Percentiles rank a stretch among this genome's conserved stretches.
Evolutionary conservation across 2,329 filamentous ascomycete genomes (phyloP).

Genomic region (Phoma herbarum): DNA sequence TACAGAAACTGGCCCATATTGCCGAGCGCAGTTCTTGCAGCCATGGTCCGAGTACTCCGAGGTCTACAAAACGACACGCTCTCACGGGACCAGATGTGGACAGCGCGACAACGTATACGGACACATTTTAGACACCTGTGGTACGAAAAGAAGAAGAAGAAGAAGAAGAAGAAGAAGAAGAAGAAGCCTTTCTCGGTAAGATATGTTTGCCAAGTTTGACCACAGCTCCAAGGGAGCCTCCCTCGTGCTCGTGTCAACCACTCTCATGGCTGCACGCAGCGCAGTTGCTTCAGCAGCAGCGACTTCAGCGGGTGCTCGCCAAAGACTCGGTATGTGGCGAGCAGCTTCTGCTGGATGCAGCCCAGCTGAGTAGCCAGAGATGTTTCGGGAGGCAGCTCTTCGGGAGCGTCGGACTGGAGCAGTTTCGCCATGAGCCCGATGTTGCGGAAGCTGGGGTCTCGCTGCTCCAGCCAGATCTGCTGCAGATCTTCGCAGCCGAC

Average conservation of each 20-base stretch:
- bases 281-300: not conserved
- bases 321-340: not conserved
- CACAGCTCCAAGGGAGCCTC: too few relatives aligned
- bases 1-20: too few relatives aligned
- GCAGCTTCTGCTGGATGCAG: not conserved
- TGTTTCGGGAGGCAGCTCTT: not conserved
- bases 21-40: too few relatives aligned
- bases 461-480: not conserved
- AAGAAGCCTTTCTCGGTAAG: too few relatives aligned
- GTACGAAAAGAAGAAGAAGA: too few relatives aligned
- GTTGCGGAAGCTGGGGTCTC: not conserved
- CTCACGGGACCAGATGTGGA: too few relatives aligned
- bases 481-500: not conserved
- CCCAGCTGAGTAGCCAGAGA: not conserved
- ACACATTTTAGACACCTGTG: too few relatives aligned
- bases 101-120: too few relatives aligned
- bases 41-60: too few relatives aligned
- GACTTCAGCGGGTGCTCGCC: not conserved
- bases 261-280: not conserved
- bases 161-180: too few relatives aligned
- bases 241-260: not conserved
- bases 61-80: too few relatives aligned
- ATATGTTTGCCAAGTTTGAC: too few relatives aligned
- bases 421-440: not conserved
- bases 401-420: not conserved